Base-by-base conservation (phyloP, 1,284 basidiomycete genomes). In the Cryptococcus sp. region DNA sequence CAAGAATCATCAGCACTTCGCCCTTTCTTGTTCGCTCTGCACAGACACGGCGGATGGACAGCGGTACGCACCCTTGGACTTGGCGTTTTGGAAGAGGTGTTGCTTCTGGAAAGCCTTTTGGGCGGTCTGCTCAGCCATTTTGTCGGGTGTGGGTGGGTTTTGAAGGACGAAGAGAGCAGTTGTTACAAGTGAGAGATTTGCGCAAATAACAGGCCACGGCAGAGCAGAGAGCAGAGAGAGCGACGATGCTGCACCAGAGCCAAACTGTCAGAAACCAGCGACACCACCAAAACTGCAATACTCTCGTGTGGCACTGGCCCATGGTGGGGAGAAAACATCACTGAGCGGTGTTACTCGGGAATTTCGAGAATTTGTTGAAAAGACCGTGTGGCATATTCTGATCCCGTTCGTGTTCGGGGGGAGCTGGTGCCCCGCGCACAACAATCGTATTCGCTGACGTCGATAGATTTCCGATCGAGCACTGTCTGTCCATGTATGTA, bases 101-200 rank as follows among this genome's bases (percentile, higher is more conserved):
- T 99, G 95, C 85, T 97, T 97, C 83, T 95, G 93, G 85, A 85
- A 97, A 70, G 90, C 89, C 82, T 91, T 93, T 82, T 94, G 91
- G 27, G 27, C 27, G 75, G 93, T 86, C 89, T 93, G 78, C 61
- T 79, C 78, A 63, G 76, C 77, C 77, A 79, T 80, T 67, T 68
- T 76, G 62, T 46, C 15, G 25, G 50, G 53, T 64, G 68, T 50
- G 50, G 55, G 52, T 47, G 52, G 47, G 42, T 57, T 53, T 64
- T 61, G 59, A 65, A 41, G 60, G 64, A 54, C 59, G 31, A 59
- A 42, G 20, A 25, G 41, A 47, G 35, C 13, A 23, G 10, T n/a
- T 23, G 31, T 31, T 19, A 50, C 35, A 22, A 45, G 39, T 42
- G 40, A 19, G 46, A 31, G 48, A 31, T 50, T 50, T 48, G 16